Conservation (phyloP, 495 filamentous ascomycete genomes). For the Penicillium argentinense region DNA sequence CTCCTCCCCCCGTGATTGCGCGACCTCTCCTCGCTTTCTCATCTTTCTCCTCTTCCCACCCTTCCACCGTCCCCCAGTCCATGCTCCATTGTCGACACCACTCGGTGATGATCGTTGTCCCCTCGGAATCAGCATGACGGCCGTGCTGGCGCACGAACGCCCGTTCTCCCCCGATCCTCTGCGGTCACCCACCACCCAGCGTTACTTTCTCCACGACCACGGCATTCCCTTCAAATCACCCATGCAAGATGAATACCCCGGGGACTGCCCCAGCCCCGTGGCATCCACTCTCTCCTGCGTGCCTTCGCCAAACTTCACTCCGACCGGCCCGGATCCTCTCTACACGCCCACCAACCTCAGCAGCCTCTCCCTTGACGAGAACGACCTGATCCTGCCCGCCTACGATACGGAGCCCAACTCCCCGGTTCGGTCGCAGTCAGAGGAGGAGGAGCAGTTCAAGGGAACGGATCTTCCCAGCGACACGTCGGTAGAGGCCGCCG, state of each 20-base stretch:
- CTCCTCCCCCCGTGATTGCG: not conserved
- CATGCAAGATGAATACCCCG: conserved; percentile 32
- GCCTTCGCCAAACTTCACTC: conserved; percentile 41
- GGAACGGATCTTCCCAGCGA: conserved; percentile 22
- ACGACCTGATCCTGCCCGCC: conserved; percentile 58
- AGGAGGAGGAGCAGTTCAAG: conserved; percentile 3
- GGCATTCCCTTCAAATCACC: conserved; percentile 34
- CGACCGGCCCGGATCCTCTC: conserved; percentile 25
- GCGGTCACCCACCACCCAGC: conserved; percentile 44
- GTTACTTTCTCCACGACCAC: conserved; percentile 41
- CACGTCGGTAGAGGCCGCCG: conserved; percentile 18
- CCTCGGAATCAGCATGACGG: conserved; percentile 46
- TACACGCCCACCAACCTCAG: conserved; percentile 61
- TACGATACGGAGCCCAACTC: conserved; percentile 57
- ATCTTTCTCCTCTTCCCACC: not conserved
- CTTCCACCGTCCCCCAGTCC: not conserved
- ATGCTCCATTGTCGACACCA: no score
- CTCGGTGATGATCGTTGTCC: no score
- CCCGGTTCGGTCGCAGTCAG: not conserved
- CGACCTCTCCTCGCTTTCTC: not conserved
- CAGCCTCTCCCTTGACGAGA: conserved; percentile 62
- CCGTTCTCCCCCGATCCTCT: conserved; percentile 39
- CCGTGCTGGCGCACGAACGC: conserved; percentile 36
- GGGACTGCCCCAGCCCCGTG: conserved; percentile 35
- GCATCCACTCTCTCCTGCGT: conserved; percentile 37